Evolutionary conservation across 2,329 filamentous ascomycete genomes (phyloP), one percentile per base, ranked within the genome.

Genomic region (Aspergillus sp.): DNA sequence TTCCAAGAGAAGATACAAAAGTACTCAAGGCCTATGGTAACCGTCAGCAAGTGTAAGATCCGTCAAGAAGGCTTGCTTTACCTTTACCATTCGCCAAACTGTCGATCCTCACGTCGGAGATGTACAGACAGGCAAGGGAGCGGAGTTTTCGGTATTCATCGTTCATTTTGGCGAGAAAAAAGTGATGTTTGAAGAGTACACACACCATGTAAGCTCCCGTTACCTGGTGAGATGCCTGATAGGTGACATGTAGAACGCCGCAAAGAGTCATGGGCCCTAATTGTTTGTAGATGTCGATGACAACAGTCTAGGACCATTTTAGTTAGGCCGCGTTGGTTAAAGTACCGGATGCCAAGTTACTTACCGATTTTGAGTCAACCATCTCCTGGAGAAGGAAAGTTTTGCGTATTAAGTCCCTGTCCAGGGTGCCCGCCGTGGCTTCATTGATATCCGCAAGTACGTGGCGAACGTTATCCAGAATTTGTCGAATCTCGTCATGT

Each of bases 1-100:
- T 98, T 99, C 94, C 93, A 98, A 1, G 93, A 95, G 74, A 91
- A 91, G 0, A 91, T 88, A 0, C 91, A 91, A 3, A 91, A 91
- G 65, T 95, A 89, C 71, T 93, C 97, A 81, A 98, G 75, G 0
- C 92, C 93, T 96, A 63, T 50, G 51, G 34, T 17, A 60, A 31
- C 25, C n/a, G 22, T n/a, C 46, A 74, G 68, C 46, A 63, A 50
- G 13, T 31, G 13, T 15, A 48, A 54, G 5, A 19, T 28, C 17
- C 0, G 13, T 31, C 13, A 8, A 11, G 13, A 22, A 17, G 57
- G 28, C 3, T 38, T 43, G 55, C 13, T n/a, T 66, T 68, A 78
- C 77, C 77, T 69, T 69, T 70, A 54, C 75, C 74, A 60, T 74
- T 70, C 56, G 70, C 61, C 62, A 67, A 45, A 51, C 80, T 74